Evolutionary conservation across 169 alveolate species (phyloP).

Genomic region (Theileria parva): DNA sequence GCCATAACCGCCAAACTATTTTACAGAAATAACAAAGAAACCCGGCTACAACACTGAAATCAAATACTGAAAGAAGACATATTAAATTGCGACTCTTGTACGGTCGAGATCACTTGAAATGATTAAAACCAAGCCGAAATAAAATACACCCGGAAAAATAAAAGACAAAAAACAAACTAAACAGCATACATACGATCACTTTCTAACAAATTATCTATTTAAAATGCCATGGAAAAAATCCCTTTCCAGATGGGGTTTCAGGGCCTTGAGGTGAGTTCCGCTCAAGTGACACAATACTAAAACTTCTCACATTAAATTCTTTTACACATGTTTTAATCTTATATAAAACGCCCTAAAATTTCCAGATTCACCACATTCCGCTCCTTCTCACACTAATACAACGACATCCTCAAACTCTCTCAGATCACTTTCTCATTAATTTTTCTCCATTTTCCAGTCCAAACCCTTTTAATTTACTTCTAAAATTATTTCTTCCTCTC

Average conservation of each 20-base stretch:
- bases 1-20: conserved; percentile 9
- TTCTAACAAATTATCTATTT: neutral
- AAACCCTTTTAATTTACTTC: neutral
- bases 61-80: conserved; percentile 1
- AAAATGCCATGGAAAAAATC: neutral
- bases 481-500: neutral
- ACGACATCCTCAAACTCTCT: neutral
- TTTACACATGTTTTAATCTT: neutral
- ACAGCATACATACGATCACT: neutral
- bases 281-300: neutral
- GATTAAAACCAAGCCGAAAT: neutral
- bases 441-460: neutral
- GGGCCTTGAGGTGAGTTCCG: neutral
- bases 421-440: neutral
- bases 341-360: neutral
- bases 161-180: neutral
- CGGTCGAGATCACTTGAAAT: neutral
- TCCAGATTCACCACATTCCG: neutral
- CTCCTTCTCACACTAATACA: neutral
- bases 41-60: conserved; percentile 1
- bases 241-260: neutral
- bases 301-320: neutral
- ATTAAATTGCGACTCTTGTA: neutral
- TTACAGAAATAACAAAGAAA: neutral
- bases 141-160: neutral